Evolutionary conservation across 345 rosid genomes (phyloP).

Genomic region (Syzygium aqueum): DNA sequence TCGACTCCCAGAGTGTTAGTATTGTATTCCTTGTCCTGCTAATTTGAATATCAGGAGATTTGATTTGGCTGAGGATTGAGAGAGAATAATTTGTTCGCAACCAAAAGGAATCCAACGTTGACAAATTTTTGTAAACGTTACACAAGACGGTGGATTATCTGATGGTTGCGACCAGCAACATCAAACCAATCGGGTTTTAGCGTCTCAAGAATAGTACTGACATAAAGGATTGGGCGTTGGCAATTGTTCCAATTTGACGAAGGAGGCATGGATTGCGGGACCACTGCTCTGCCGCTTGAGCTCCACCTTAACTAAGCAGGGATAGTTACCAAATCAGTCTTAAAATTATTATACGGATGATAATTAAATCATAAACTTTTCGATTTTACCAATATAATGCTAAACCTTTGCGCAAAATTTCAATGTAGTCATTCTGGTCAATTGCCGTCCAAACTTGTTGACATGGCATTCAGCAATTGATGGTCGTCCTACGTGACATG

Average conservation of each 20-base stretch:
- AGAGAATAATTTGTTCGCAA: too few relatives aligned
- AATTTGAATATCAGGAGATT: background rate
- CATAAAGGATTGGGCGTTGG: too few relatives aligned
- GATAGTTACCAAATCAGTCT: background rate
- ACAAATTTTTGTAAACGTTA: too few relatives aligned
- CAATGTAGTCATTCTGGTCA: background rate
- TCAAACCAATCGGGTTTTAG: too few relatives aligned
- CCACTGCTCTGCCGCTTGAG: background rate
- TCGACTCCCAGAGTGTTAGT: background rate
- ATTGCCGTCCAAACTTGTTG: background rate
- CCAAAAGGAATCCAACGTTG: background rate
- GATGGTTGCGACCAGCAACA: rapidly evolving
- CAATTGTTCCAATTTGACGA: too few relatives aligned
- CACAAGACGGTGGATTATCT: background rate
- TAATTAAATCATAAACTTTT: too few relatives aligned
- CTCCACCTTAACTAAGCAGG: rapidly evolving
- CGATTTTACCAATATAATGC: background rate
- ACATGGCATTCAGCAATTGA: rapidly evolving
- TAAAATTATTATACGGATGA: too few relatives aligned
- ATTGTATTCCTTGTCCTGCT: background rate
- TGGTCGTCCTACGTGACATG: background rate
- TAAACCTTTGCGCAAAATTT: background rate
- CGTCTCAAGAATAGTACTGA: background rate
- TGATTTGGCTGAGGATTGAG: background rate
- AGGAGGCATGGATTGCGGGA: background rate